Percentiles rank a stretch among this genome's conserved stretches.
Conservation (phyloP, 2,329 filamentous ascomycete species). For the Botrytis deweyae region DNA sequence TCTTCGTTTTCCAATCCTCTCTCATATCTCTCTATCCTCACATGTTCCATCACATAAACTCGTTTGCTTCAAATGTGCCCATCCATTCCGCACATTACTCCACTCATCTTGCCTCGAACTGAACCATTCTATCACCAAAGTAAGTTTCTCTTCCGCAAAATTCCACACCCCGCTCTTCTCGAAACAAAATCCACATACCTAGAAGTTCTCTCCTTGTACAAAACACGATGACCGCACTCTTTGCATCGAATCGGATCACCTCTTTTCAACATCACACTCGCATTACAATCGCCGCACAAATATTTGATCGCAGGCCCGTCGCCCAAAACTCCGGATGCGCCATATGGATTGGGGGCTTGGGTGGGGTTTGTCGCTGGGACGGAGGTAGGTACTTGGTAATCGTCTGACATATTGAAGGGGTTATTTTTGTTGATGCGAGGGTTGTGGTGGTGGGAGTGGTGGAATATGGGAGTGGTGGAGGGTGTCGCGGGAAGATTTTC, state of each 20-base stretch:
- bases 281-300: slow-evolving; percentile 81
- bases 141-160: slow-evolving; percentile 1
- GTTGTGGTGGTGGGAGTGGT: not conserved
- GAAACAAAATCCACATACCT: slow-evolving; percentile 63
- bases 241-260: slow-evolving; percentile 83
- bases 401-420: slow-evolving; percentile 2
- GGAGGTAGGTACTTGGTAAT: slow-evolving; percentile 20
- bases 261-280: slow-evolving; percentile 71
- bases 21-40: not conserved
- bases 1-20: slow-evolving; percentile 10
- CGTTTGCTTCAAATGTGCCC: too few species aligned
- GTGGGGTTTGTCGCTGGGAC: slow-evolving; percentile 5
- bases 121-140: slow-evolving; percentile 73
- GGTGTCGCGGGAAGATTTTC: slow-evolving; percentile 8
- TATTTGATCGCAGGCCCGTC: slow-evolving; percentile 63
- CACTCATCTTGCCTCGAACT: slow-evolving; percentile 94
- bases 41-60: not conserved
- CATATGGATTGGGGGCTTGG: slow-evolving; percentile 38
- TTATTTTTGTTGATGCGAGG: not conserved
- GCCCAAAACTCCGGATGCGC: slow-evolving; percentile 32
- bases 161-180: too few species aligned
- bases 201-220: slow-evolving; percentile 95
- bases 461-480: not conserved
- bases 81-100: not conserved
- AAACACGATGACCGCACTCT: slow-evolving; percentile 89